A percentile compares a stretch with the other conserved stretches of the same genome.
phyloP scores from a whole-genome alignment of 495 filamentous ascomycete genomes.

The Aspergillus carlsbadensis region DNA sequence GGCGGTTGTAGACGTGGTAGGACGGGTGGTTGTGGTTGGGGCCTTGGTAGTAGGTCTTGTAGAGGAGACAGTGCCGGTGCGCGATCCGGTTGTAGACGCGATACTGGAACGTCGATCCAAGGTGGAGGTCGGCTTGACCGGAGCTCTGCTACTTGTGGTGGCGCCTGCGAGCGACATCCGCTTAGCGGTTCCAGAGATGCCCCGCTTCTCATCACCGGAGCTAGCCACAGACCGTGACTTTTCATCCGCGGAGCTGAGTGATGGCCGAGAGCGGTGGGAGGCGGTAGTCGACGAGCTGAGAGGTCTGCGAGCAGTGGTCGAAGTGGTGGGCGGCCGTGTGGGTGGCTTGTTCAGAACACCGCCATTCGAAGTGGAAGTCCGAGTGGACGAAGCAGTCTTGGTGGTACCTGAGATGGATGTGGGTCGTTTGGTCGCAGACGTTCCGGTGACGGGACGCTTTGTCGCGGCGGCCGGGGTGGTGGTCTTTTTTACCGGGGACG shows the following conservation, averaged over 20 bases:
- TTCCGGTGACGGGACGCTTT: conserved; percentile 34
- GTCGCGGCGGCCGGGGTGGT: conserved; percentile 20
- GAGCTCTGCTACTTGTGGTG: conserved; percentile 32
- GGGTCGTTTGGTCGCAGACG: conserved; percentile 37
- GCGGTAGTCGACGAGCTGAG: conserved; percentile 40
- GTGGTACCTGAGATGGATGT: conserved; percentile 32
- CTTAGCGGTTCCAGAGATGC: conserved; percentile 45
- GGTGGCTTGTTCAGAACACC: conserved; percentile 46
- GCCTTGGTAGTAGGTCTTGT: conserved; percentile 24
- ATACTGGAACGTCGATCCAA: conserved; percentile 44
- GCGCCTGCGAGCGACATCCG: conserved; percentile 47
- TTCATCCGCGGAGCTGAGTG: conserved; percentile 50
- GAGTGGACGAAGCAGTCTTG: conserved; percentile 30
- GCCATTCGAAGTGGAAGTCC: conserved; percentile 29
- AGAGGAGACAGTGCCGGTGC: conserved; percentile 31
- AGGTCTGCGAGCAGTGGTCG: conserved; percentile 36
- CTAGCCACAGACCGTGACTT: conserved; percentile 43
- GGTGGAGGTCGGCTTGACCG: conserved; percentile 38
- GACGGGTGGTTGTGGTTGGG: conserved; percentile 25
- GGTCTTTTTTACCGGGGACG: conserved; percentile 32
- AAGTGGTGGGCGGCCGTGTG: conserved; percentile 40
- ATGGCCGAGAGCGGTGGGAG: conserved; percentile 45
- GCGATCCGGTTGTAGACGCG: conserved; percentile 29
- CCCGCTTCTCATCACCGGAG: conserved; percentile 47
- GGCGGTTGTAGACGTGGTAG: conserved; percentile 28